Base-by-base conservation (phyloP, 2,329 filamentous ascomycete genomes). In the Lachnellula suecica region DNA sequence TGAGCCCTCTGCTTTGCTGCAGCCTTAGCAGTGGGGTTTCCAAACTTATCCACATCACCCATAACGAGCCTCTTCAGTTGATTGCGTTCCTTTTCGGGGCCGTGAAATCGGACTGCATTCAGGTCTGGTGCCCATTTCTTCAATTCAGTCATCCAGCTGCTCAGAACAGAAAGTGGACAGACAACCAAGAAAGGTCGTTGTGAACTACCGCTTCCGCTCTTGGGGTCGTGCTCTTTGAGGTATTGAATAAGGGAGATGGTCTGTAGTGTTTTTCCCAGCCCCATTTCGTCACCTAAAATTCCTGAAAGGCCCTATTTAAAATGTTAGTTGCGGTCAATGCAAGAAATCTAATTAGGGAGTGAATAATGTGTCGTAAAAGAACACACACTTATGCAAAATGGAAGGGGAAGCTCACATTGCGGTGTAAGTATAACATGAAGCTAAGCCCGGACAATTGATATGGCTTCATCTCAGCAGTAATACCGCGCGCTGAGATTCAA, bases 231-330 rank as follows among this genome's bases (percentile, higher is more conserved):
- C 44, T 78, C 72, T 19, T 71, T 73, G 1, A 79, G 58, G 29
- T 74, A 69, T 52, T 79, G 75, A 24, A 80, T 75, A 2, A 81
- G 65, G 0, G 77, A 72, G 17, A 78, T 62, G 0, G 75, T 77
- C 57, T 78, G 75, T 8, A 78, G 61, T 1, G 75, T 78, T 62
- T 78, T 78, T 23, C 75, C 75, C 4, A 78, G 66, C 19, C 75
- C 75, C 75, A 78, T 78, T 49, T 78, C 75, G 47, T 78, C 75
- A 17, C 75, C 75, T 2, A 78, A 60, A 34, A 78, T 75, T 5
- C 70, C 69, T 8, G 71, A 71, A 56, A 74, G 65, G 49, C 72
- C 71, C 57, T 59, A 25, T 8, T 11, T 37, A n/a, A n/a, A 27
- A 2, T 25, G 17, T 56, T 37, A 59, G 52, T 34, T n/a, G n/a